Conservation (phyloP, 257 asterid genomes). For the Solanum neorickii region DNA sequence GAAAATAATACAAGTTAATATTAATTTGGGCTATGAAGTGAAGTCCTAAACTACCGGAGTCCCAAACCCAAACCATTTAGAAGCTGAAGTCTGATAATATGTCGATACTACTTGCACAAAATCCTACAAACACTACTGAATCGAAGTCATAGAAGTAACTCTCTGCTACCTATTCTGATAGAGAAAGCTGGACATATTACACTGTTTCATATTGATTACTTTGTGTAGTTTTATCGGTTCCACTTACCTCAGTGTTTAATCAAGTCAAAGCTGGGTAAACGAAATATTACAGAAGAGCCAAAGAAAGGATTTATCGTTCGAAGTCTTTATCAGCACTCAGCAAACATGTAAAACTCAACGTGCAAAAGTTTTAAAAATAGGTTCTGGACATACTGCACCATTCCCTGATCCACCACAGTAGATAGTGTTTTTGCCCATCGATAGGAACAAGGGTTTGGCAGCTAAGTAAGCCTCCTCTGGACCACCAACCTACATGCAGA, state of each 20-base stretch:
- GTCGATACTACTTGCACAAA: background rate
- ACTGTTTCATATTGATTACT: background rate
- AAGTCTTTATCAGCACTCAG: background rate
- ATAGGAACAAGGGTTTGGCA: constrained; percentile 65
- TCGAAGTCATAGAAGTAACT: background rate
- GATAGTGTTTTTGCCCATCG: constrained; percentile 83
- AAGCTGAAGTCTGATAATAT: background rate
- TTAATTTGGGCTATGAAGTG: background rate
- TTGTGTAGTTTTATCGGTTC: background rate
- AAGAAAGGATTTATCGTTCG: background rate
- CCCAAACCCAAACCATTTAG: background rate
- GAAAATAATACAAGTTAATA: background rate
- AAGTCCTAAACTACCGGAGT: background rate
- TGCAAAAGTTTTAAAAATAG: background rate
- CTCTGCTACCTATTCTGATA: background rate
- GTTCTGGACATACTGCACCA: constrained; percentile 58
- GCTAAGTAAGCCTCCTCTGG: constrained; percentile 58
- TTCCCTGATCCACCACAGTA: constrained; percentile 98
- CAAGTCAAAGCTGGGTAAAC: background rate
- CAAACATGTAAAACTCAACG: background rate
- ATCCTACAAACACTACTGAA: background rate
- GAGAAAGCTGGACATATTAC: background rate
- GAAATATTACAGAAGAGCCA: background rate
- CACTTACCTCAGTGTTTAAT: background rate
- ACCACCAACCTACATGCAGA: constrained; percentile 73